phyloP scores from a whole-genome alignment of 2,329 filamentous ascomycete species.

The Colletotrichum eleusines region DNA sequence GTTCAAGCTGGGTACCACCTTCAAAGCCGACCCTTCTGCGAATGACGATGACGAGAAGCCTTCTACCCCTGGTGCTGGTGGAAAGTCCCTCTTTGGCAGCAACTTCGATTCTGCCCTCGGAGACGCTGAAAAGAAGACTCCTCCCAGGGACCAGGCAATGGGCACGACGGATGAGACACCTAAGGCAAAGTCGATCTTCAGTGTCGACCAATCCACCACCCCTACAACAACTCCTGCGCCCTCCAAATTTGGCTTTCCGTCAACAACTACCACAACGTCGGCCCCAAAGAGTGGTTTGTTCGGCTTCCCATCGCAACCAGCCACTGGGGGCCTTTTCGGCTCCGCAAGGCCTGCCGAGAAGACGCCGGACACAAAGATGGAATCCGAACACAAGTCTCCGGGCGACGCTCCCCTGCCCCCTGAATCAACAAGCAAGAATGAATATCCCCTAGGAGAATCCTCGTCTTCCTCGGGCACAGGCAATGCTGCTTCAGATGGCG shows the following conservation, averaged over 20 bases:
- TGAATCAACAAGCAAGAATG: conserved; percentile 66
- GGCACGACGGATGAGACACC: conserved; percentile 52
- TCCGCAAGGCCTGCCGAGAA: conserved; percentile 38
- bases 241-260: conserved; percentile 58
- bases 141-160: conserved; percentile 67
- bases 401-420: conserved; percentile 63
- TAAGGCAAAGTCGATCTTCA: conserved; percentile 50
- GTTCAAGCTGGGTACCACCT: conserved; percentile 77
- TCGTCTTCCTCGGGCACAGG: conserved; percentile 65
- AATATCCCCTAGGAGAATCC: conserved; percentile 63
- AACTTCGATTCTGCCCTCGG: conserved; percentile 71
- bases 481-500: conserved; percentile 47
- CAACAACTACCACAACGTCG: conserved; percentile 43
- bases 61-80: conserved; percentile 54
- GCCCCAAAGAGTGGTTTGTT: conserved; percentile 49
- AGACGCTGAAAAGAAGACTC: conserved; percentile 57
- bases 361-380: conserved; percentile 34
- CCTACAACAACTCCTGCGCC: conserved; percentile 66
- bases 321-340: conserved; percentile 48
- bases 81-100: conserved; percentile 69
- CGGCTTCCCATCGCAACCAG: conserved; percentile 51
- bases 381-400: conserved; percentile 53
- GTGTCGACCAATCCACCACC: conserved; percentile 54
- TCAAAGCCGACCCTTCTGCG: conserved; percentile 72
- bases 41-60: conserved; percentile 70